phyloP scores from a whole-genome alignment of 2,329 filamentous ascomycete species.

The Trichoderma afroharzianum region DNA sequence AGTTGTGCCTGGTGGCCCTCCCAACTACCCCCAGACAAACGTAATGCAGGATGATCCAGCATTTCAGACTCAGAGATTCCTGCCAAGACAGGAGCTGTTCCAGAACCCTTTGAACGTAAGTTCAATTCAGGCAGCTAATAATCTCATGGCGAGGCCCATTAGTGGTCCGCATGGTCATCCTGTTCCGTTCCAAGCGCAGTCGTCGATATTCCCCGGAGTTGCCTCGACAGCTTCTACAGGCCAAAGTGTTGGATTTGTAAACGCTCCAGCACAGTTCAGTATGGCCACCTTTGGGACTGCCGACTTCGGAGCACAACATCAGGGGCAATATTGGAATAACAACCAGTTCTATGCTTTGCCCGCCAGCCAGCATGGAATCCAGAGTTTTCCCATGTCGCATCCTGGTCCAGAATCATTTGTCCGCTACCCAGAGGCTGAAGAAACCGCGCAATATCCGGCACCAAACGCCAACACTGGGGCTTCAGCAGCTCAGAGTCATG shows the following conservation, averaged over 20 bases:
- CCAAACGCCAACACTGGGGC: neutral
- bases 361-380: constrained; percentile 1
- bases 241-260: neutral
- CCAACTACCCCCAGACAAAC: neutral
- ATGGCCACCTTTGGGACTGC: neutral
- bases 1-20: neutral
- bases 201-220: neutral
- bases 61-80: neutral
- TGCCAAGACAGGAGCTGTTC: neutral
- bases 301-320: neutral
- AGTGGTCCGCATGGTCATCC: neutral
- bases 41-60: neutral
- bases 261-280: neutral
- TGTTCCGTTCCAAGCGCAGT: neutral
- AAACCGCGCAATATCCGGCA: neutral
- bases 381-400: neutral
- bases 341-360: neutral
- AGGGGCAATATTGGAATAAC: neutral
- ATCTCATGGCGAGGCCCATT: neutral
- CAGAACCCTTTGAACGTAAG: constrained; percentile 15
- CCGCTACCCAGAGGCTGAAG: neutral
- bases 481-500: neutral
- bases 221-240: neutral
- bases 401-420: neutral
- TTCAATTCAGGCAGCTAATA: neutral